phyloP scores from a whole-genome alignment of 2,329 filamentous ascomycete species.

The Pseudocercospora musae region DNA sequence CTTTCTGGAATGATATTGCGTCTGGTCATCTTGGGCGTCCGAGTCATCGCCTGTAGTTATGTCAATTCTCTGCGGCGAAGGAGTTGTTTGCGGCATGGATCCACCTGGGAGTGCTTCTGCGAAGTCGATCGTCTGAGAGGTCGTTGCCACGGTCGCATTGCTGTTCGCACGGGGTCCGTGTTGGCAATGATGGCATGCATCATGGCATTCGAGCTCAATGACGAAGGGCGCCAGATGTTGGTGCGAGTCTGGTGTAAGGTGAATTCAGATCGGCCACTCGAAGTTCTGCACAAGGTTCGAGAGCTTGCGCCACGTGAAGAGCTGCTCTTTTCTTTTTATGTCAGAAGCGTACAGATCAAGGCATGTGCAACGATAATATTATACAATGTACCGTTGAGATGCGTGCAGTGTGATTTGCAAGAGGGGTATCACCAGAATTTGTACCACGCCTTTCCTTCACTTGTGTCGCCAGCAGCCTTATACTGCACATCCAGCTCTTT shows the following conservation, averaged over 20 bases:
- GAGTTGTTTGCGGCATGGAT: neutral
- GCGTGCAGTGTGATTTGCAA: neutral
- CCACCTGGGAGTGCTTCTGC: neutral
- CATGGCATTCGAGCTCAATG: neutral
- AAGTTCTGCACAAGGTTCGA: neutral
- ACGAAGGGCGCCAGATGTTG: neutral
- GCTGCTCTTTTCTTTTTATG: neutral
- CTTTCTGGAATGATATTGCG: no score
- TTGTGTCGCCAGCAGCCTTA: slow-evolving; percentile 27
- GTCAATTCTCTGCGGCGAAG: neutral
- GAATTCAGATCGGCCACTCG: neutral
- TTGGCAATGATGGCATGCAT: neutral
- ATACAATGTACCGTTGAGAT: neutral
- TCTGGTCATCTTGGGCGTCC: neutral
- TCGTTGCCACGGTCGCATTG: neutral
- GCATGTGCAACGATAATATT: neutral
- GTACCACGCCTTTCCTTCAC: slow-evolving; percentile 33
- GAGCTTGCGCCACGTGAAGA: neutral
- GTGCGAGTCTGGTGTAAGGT: neutral
- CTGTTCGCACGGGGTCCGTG: neutral
- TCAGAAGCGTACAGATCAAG: neutral
- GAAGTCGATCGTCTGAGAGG: neutral
- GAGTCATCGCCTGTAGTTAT: neutral
- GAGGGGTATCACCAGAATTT: slow-evolving; percentile 33
- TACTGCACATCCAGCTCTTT: slow-evolving; percentile 41